phyloP scores from a whole-genome alignment of 192 early-diverging fungal genomes.

The Podila epigama region DNA sequence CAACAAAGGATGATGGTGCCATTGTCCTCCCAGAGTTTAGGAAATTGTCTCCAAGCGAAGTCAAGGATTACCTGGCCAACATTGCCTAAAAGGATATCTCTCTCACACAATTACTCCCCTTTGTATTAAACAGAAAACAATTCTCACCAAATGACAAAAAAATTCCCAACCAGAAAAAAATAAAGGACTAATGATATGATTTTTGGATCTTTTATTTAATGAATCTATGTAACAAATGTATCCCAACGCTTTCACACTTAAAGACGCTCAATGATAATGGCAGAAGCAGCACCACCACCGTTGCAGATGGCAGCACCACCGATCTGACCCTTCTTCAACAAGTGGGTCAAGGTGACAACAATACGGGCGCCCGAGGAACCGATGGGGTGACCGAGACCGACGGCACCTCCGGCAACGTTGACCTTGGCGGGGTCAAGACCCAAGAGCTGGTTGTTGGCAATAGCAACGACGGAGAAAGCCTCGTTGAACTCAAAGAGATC shows the following conservation, averaged over 20 bases:
- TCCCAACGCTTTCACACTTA: conserved; percentile 3
- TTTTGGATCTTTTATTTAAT: neutral
- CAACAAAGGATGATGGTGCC: conserved; percentile 57
- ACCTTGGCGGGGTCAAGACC: conserved; percentile 73
- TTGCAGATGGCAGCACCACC: conserved; percentile 87
- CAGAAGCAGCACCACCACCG: conserved; percentile 80
- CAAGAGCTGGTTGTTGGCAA: conserved; percentile 89
- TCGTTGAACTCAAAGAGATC: conserved; percentile 97
- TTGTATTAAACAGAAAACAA: neutral
- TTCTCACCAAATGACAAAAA: neutral
- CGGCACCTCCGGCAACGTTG: conserved; percentile 86
- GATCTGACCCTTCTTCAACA: conserved; percentile 83
- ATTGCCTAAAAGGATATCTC: conserved; percentile 65
- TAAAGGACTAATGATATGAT: neutral
- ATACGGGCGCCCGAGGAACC: conserved; percentile 86
- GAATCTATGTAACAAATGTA: neutral
- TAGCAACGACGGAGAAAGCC: conserved; percentile 93
- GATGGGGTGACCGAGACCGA: conserved; percentile 83
- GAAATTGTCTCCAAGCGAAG: conserved; percentile 81
- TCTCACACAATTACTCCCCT: too few relatives aligned
- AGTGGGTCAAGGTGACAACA: conserved; percentile 80
- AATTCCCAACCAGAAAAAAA: conserved; percentile 3
- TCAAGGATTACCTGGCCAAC: conserved; percentile 98
- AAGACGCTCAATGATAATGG: conserved; percentile 70
- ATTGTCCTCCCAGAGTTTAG: conserved; percentile 74